These are phyloP conservation scores for Microbotryum scabiosae DNA, from an alignment of 1,284 basidiomycete genomes.

Conservation along the genomic window DNA sequence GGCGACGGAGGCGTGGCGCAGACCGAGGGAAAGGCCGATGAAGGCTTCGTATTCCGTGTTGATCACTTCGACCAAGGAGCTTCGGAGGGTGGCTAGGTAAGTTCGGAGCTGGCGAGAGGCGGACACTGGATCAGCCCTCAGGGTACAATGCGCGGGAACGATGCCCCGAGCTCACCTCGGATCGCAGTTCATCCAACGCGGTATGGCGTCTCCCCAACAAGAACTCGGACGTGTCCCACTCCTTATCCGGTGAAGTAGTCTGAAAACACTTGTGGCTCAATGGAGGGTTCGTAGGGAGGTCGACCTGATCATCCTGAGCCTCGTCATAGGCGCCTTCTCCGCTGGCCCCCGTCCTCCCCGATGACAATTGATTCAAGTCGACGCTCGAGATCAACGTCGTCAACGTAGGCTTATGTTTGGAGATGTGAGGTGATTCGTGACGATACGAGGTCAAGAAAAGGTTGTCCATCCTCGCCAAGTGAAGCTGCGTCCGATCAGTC, in stretches of 20 bases:
- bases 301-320: not conserved
- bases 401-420: slow-evolving; percentile 5
- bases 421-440: not conserved
- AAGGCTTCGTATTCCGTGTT: slow-evolving; percentile 98
- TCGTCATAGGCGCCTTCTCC: not conserved
- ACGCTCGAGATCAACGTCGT: slow-evolving; percentile 13
- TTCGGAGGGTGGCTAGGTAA: slow-evolving; percentile 72
- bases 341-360: too few relatives aligned
- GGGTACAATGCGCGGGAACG: not conserved
- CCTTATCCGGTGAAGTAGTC: not conserved
- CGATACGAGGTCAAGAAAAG: not conserved
- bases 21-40: slow-evolving; percentile 57
- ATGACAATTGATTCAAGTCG: slow-evolving; percentile 1
- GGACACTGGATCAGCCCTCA: not conserved
- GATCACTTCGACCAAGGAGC: slow-evolving; percentile 87
- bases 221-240: slow-evolving; percentile 23
- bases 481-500: not conserved
- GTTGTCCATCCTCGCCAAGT: not conserved
- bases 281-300: slow-evolving; percentile 15
- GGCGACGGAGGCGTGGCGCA: slow-evolving; percentile 26
- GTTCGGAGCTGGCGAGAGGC: slow-evolving; percentile 56
- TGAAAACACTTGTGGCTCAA: slow-evolving; percentile 13
- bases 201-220: slow-evolving; percentile 24
- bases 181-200: slow-evolving; percentile 23
- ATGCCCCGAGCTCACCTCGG: slow-evolving; percentile 12